These are phyloP conservation scores for Prunus yedoensis DNA, from an alignment of 331 rosid species.

Conservation along the genomic window DNA sequence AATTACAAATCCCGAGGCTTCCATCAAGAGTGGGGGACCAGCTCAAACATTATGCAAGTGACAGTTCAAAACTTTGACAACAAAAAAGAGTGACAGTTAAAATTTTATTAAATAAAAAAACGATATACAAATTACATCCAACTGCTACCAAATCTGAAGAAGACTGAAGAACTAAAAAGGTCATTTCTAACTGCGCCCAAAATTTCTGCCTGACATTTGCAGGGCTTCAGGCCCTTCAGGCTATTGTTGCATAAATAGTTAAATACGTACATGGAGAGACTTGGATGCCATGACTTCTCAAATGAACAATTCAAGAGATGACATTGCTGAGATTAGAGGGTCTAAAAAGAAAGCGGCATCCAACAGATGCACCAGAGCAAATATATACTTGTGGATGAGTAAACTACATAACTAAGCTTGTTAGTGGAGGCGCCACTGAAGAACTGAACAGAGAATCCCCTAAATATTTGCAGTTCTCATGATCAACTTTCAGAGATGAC, in stretches of 20 bases:
- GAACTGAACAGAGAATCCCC: slow-evolving; percentile 71
- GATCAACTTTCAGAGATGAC: slow-evolving; percentile 53
- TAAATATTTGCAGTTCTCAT: slow-evolving; percentile 66
- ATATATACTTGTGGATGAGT: slow-evolving; percentile 2
- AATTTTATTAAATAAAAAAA: not conserved
- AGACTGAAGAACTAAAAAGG: slow-evolving; percentile 16
- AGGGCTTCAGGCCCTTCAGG: slow-evolving; percentile 45
- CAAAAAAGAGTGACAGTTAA: not conserved
- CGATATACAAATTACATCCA: not conserved
- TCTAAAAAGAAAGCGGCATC: slow-evolving; percentile 33
- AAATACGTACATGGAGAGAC: slow-evolving; percentile 23
- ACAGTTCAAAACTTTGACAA: no score
- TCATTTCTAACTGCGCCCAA: slow-evolving; percentile 32
- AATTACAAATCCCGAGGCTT: no score
- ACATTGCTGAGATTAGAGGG: not conserved
- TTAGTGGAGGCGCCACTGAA: slow-evolving; percentile 65
- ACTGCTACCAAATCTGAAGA: slow-evolving; percentile 5
- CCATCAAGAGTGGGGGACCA: no score
- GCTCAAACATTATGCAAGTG: no score
- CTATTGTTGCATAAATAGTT: slow-evolving; percentile 19
- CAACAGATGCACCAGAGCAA: slow-evolving; percentile 33
- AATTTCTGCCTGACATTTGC: slow-evolving; percentile 36
- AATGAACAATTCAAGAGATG: not conserved
- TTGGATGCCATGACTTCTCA: slow-evolving; percentile 34
- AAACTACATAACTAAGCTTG: slow-evolving; percentile 69